Base-by-base conservation (phyloP, 2,329 filamentous ascomycete species). In the Myriosclerotinia duriaeana region DNA sequence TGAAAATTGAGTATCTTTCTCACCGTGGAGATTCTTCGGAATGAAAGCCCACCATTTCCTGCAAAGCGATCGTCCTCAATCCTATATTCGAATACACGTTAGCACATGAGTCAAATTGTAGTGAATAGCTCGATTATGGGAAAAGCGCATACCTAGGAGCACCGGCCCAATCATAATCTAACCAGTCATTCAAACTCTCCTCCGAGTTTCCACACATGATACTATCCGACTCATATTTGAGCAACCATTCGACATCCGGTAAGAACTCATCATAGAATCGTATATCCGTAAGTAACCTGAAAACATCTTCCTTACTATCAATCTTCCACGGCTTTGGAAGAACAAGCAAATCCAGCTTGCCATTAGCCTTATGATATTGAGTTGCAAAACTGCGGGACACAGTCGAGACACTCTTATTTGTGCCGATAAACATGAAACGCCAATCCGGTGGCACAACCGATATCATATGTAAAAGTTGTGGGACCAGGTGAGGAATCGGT, bases 161-260 rank as follows among this genome's bases (percentile, higher is more conserved):
- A 20, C 74, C 75, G 30, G 76, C 75, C 75, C 75, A 86, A 66
- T 73, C 72, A 68, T 74, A 75, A 14, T 74, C 72, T 26, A 75
- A 65, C 71, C 71, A 75, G 62, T 68, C 71, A 55, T 75, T 74
- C 42, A 75, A 63, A 59, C 66, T 63, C 82, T 81, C 76, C 83
- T 53, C 68, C 82, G 52, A 69, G 73, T 85, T 85, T 70, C 83
- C 82, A 73, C 84, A 86, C 58, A 85, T 75, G 67, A 85, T 83
- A 71, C 80, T 83, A 77, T 86, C 84, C 14, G 82, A 83, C 75
- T 86, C 83, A 76, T 85, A 86, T 40, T 85, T 74, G 34, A 86
- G 78, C 44, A 86, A 74, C 80, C 81, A 84, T 75, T 86, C 84
- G 15, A 82, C 82, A 0, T 81, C 80, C 61, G 78, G 76, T 50